Conservation (phyloP, 352 stramenopile species). For the Thraustochytrium sp. region DNA sequence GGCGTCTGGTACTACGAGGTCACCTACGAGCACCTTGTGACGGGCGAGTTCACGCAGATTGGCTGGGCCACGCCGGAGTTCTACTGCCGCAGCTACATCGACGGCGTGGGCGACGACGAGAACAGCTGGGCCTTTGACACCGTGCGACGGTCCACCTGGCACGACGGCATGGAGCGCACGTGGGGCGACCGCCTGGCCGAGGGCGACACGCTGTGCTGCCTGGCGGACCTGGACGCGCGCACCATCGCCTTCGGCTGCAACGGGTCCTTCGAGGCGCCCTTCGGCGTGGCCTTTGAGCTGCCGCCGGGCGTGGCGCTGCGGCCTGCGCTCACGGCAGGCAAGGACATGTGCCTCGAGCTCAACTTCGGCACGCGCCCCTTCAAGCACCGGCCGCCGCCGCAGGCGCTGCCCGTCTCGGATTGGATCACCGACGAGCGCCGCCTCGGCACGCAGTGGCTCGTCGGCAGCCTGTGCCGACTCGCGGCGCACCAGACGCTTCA, state of each 20-base stretch:
- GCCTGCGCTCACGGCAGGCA: neutral
- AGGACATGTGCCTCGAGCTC: neutral
- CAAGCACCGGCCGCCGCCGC: neutral
- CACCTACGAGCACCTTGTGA: constrained; percentile 59
- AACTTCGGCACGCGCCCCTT: neutral
- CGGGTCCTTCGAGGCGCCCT: constrained; percentile 59
- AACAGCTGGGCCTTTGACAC: constrained; percentile 87
- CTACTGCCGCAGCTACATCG: constrained; percentile 66
- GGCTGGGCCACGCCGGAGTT: constrained; percentile 84
- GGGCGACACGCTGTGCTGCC: constrained; percentile 80
- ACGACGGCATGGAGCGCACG: constrained; percentile 49
- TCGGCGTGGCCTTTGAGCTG: neutral
- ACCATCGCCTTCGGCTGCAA: constrained; percentile 81
- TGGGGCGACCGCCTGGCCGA: constrained; percentile 64
- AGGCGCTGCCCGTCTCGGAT: neutral
- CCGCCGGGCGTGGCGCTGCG: neutral
- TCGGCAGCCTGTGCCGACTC: neutral
- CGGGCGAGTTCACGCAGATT: constrained; percentile 84
- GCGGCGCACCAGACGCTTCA: neutral
- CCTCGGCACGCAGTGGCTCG: neutral
- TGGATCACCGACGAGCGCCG: neutral
- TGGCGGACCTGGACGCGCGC: constrained; percentile 68
- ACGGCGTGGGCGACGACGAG: constrained; percentile 80
- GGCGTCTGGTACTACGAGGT: constrained; percentile 84
- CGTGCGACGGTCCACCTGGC: constrained; percentile 80